Base-by-base conservation (phyloP, 345 rosid genomes). In the Sonneratia caseolaris region DNA sequence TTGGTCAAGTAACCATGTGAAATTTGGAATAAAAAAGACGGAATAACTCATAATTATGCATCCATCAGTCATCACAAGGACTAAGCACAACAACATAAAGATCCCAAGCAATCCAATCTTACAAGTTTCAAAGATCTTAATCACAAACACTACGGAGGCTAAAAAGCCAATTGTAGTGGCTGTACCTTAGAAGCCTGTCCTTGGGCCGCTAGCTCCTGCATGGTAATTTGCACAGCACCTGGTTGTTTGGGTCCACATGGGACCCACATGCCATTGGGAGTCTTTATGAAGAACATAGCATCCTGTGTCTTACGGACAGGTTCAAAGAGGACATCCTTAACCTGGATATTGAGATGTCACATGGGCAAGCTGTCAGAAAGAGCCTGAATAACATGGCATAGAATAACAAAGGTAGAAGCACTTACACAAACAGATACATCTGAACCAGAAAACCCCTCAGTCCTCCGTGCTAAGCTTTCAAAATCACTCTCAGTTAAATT, bases 401-500 rank as follows among this genome's bases (percentile, higher is more conserved):
- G 38, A 13, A 45, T 38, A 38, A 42, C 14, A 18, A 43, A 40
- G 24, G 5, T 0, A 21, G 11, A 37, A 37, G 42, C 72, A 79
- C 98, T 77, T 85, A 93, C 98, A 82, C 97, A 93, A 81, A 93
- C 98, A 66, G 98, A 51, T 64, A 93, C 82, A 82, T 93, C 98
- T 76, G 98, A 93, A 79, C 98, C 98, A 42, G 98, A 93, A 77
- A 91, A 93, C 42, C 98, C 97, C 73, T 93, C 96, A 0, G 97
- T 89, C 81, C 27, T 87, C 73, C 82, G 83, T 66, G 87, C 98
- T 81, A 93, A 84, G 73, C 74, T 79, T 84, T 89, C 97, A 76
- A 93, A 91, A 83, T 93, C 97, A 77, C 89, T 75, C 82, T 89
- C 98, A 70, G 86, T 81, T 84, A 93, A 79, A 75, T 81, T 91